phyloP scores from a whole-genome alignment of 2,329 filamentous ascomycete species.

The Fusarium sp. region DNA sequence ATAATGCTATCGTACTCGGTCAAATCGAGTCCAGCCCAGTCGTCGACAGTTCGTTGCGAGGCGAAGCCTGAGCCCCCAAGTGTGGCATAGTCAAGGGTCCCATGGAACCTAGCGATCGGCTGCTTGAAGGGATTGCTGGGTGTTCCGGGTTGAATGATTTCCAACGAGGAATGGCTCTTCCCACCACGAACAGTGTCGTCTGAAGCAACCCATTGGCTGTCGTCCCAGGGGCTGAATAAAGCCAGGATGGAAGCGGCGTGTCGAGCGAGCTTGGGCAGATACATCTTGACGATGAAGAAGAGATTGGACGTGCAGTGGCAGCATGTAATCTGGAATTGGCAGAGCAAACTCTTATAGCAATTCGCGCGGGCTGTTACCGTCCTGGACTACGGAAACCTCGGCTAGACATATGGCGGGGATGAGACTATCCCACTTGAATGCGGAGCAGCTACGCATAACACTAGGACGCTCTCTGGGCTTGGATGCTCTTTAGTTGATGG shows the following conservation, averaged over 20 bases:
- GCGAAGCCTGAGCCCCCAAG: slow-evolving; percentile 9
- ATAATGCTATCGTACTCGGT: slow-evolving; percentile 2
- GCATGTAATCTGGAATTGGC: too few species aligned
- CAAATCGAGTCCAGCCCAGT: slow-evolving; percentile 8
- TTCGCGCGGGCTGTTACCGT: background rate
- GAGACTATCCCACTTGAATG: background rate
- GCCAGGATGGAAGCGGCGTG: background rate
- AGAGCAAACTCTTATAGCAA: background rate
- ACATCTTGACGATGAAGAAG: background rate
- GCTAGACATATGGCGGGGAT: too few species aligned
- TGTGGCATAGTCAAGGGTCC: background rate
- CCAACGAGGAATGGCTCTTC: slow-evolving; percentile 2
- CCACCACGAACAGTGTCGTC: slow-evolving; percentile 7
- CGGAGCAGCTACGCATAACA: too few species aligned
- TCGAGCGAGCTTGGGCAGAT: background rate
- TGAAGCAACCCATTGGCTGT: slow-evolving; percentile 10
- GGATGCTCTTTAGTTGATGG: too few species aligned
- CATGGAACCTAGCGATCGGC: slow-evolving; percentile 2
- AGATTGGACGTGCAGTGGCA: too few species aligned
- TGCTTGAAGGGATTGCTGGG: background rate
- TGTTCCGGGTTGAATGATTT: background rate
- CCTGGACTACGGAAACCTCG: background rate
- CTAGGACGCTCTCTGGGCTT: too few species aligned
- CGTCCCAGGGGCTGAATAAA: slow-evolving; percentile 10
- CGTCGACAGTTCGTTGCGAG: slow-evolving; percentile 5